These are phyloP conservation scores for Carallia brachiata DNA, from an alignment of 345 rosid species.

Conservation along the genomic window DNA sequence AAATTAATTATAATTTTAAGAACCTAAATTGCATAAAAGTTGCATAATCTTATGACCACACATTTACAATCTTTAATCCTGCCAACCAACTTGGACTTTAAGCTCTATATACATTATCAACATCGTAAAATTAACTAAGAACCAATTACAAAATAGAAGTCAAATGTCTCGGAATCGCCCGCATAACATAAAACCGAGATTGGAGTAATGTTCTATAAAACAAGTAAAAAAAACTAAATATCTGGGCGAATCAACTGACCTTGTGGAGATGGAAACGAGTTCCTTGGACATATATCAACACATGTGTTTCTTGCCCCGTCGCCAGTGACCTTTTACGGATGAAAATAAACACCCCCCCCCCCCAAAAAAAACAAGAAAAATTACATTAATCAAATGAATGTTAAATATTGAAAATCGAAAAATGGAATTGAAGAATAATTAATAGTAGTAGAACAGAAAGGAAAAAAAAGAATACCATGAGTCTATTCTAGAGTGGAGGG, in stretches of 20 bases:
- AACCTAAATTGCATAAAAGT: too few relatives aligned
- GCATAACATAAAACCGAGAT: too few relatives aligned
- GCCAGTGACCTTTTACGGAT: slow-evolving; percentile 45
- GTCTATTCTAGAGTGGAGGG: slow-evolving; percentile 51
- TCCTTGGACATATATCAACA: slow-evolving; percentile 57
- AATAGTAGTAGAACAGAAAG: background rate
- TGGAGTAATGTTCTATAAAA: too few relatives aligned
- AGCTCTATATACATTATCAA: too few relatives aligned
- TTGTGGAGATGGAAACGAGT: slow-evolving; percentile 69
- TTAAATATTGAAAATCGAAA: background rate
- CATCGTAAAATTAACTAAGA: too few relatives aligned
- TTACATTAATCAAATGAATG: background rate
- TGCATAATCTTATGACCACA: too few relatives aligned
- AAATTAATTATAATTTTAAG: too few relatives aligned
- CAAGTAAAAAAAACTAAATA: background rate
- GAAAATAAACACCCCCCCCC: background rate
- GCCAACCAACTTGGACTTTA: too few relatives aligned
- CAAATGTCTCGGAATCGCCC: too few relatives aligned
- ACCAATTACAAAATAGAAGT: too few relatives aligned
- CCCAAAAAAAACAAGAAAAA: background rate
- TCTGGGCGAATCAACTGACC: slow-evolving; percentile 33
- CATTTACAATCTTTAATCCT: too few relatives aligned
- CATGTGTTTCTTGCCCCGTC: slow-evolving; percentile 50
- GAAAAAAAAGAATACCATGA: slow-evolving; percentile 44
- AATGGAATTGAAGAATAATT: background rate